Percentiles rank a stretch among this genome's conserved stretches.
phyloP scores from a whole-genome alignment of 2,329 filamentous ascomycete genomes.

The Purpureocillium lavendulum region DNA sequence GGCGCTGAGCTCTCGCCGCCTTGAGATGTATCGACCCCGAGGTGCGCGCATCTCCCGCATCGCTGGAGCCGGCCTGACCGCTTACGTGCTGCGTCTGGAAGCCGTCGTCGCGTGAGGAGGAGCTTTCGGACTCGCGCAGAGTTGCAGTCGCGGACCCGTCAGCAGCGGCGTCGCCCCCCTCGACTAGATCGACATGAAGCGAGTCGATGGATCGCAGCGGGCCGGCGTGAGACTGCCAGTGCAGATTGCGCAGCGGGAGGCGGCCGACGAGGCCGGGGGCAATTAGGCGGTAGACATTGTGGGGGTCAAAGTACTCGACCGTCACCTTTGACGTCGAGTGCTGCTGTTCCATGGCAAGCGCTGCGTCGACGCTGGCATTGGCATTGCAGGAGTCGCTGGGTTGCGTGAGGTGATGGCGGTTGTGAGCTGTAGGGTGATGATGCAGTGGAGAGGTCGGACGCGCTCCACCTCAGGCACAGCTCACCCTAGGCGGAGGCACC shows the following conservation, averaged over 20 bases:
- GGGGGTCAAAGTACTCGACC: slow-evolving; percentile 97
- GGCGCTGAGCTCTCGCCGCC: slow-evolving; percentile 37
- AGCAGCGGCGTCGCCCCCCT: slow-evolving; percentile 45
- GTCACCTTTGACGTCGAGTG: slow-evolving; percentile 71
- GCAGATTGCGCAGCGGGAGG: slow-evolving; percentile 80
- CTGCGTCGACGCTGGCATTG: slow-evolving; percentile 12
- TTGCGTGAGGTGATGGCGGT: background rate
- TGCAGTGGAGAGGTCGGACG: background rate
- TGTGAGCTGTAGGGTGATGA: background rate
- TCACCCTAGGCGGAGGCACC: no score
- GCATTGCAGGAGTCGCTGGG: slow-evolving; percentile 15
- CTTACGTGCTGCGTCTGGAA: slow-evolving; percentile 50
- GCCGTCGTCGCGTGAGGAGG: slow-evolving; percentile 41
- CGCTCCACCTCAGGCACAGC: no score
- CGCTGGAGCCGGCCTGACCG: slow-evolving; percentile 27
- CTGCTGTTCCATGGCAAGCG: slow-evolving; percentile 52
- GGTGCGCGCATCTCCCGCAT: slow-evolving; percentile 24
- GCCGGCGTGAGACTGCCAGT: slow-evolving; percentile 92
- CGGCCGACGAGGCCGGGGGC: slow-evolving; percentile 69
- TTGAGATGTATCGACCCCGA: slow-evolving; percentile 17
- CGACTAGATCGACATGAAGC: slow-evolving; percentile 81
- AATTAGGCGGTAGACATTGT: slow-evolving; percentile 76
- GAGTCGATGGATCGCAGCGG: slow-evolving; percentile 90
- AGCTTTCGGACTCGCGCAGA: slow-evolving; percentile 22
- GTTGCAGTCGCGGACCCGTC: slow-evolving; percentile 20